Base-by-base conservation (phyloP, 208 protist species). In the Angomonas ambiguus region DNA sequence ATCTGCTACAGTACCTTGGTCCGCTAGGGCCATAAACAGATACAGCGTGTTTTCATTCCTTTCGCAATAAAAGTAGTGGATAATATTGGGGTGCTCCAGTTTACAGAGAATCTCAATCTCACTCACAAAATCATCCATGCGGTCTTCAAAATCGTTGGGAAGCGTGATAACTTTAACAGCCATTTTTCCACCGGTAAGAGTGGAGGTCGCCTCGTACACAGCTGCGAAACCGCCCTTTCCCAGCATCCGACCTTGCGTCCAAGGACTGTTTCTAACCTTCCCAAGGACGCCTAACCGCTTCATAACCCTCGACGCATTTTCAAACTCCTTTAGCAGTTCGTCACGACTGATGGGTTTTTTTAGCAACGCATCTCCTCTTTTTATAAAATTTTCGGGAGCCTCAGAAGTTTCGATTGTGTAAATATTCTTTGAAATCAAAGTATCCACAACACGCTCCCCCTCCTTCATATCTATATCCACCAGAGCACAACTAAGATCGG, bases 41-140 rank as follows among this genome's bases (percentile, higher is more conserved):
- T 89, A 83, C 18, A 92, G 63, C n/a, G 79, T 81, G 10, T 66
- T 73, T 48, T 82, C 73, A 2, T 67, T 73, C 4, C 77, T 41
- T 65, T 92, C 82, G 65, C 86, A 89, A 76, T 89, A 89, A 65
- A 92, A 92, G 74, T 88, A 92, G 69, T 89, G 86, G 65, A 92
- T 86, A 53, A 92, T 89, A 71, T 89, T 88, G 1, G 86, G 86
- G 48, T 92, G 86, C 4, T 78, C 77, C 35, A 89, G 61, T 59
- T 83, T 73, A 49, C 77, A 82, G 51, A 89, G 53, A 55, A 92
- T 83, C 27, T 79, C 79, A 67, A 92, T 82, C 48, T 92, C 85
- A 35, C 82, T 83, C 74, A 92, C 62, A n/a, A 92, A 72, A 16
- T 88, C 78, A 28, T 85, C 72, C 27, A 85, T 74, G 59, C 76